Conservation (phyloP, 768 basidiomycete species). For the Nidula microcarpa region DNA sequence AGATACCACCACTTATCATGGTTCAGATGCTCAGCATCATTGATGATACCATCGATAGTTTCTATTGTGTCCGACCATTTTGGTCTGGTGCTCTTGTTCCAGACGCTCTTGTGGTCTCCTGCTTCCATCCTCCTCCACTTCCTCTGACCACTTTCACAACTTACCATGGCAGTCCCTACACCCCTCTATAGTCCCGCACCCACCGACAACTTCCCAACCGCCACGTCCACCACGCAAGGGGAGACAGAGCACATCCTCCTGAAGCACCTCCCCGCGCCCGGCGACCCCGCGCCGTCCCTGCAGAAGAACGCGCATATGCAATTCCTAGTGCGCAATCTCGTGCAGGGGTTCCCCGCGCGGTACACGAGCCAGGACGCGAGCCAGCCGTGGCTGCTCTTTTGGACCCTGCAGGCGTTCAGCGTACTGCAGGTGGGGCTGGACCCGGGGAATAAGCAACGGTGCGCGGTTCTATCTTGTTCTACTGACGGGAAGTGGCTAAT, state of each 20-base stretch:
- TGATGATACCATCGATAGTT: no score
- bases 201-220: constrained; percentile 57
- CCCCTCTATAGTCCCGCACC: constrained; percentile 28
- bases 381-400: constrained; percentile 93
- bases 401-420: constrained; percentile 85
- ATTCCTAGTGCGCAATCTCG: constrained; percentile 67
- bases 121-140: no score
- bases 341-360: constrained; percentile 76
- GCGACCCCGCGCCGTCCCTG: constrained; percentile 29
- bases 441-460: constrained; percentile 75
- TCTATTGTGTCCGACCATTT: no score
- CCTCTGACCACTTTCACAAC: no score
- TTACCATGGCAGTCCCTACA: background rate
- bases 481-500: background rate
- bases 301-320: constrained; percentile 68
- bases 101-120: no score
- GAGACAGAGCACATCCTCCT: constrained; percentile 67
- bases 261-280: constrained; percentile 40
- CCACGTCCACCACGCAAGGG: constrained; percentile 58
- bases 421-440: constrained; percentile 76
- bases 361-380: constrained; percentile 90
- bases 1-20: no score
- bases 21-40: no score
- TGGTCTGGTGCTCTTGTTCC: no score
- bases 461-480: constrained; percentile 13